Evolutionary conservation across 2,329 filamentous ascomycete genomes (phyloP).

Genomic region (Ilyonectria mors-panacis): DNA sequence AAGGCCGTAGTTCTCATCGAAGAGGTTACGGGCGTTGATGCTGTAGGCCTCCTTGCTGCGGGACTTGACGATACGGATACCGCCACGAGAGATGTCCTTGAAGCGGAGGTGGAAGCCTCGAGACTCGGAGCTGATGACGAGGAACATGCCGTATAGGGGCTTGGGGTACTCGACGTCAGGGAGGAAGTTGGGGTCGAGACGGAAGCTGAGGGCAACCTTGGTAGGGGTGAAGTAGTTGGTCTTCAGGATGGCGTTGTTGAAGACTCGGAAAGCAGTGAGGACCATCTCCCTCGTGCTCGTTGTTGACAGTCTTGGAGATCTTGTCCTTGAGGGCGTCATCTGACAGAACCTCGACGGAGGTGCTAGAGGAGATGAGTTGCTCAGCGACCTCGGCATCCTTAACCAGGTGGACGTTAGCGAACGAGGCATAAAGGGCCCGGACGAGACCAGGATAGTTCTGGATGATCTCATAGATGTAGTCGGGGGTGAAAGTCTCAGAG

Average conservation of each 20-base stretch:
- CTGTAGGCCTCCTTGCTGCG: slow-evolving; percentile 95
- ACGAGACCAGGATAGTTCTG: slow-evolving; percentile 90
- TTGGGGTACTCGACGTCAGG: slow-evolving; percentile 94
- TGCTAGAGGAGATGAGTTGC: slow-evolving; percentile 67
- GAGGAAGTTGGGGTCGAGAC: slow-evolving; percentile 89
- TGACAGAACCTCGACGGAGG: slow-evolving; percentile 78
- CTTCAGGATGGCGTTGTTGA: slow-evolving; percentile 94
- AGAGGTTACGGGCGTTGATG: slow-evolving; percentile 96
- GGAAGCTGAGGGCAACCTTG: slow-evolving; percentile 98
- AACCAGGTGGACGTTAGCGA: slow-evolving; percentile 86
- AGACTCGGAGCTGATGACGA: slow-evolving; percentile 97
- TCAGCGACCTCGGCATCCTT: slow-evolving; percentile 67
- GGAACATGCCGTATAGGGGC: slow-evolving; percentile 97
- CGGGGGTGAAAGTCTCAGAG: slow-evolving; percentile 96
- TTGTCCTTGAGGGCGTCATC: slow-evolving; percentile 81
- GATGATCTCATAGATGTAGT: slow-evolving; percentile 99
- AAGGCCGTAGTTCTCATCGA: slow-evolving; percentile 98
- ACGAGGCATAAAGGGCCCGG: slow-evolving; percentile 89
- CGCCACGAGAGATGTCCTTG: slow-evolving; percentile 95
- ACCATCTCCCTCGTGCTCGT: slow-evolving; percentile 99
- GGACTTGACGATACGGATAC: slow-evolving; percentile 99
- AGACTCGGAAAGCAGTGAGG: slow-evolving; percentile 95
- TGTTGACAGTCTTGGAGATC: slow-evolving; percentile 85
- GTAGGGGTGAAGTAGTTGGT: slow-evolving; percentile 98
- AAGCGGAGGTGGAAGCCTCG: slow-evolving; percentile 98